These are phyloP conservation scores for Aspergillus texensis DNA, from an alignment of 2,329 filamentous ascomycete species.

Conservation along the genomic window DNA sequence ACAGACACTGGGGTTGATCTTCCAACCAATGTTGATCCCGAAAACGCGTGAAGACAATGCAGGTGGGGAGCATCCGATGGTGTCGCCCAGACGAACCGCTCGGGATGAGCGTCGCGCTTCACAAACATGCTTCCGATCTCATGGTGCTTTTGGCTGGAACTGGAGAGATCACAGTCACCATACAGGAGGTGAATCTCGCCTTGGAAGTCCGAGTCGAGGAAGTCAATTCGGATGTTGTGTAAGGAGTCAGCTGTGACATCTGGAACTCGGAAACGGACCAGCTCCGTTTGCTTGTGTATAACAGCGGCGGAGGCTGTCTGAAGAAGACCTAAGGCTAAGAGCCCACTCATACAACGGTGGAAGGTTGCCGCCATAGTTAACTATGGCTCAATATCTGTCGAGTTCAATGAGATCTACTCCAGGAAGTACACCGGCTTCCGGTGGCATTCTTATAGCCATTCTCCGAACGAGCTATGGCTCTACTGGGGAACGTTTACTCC, in stretches of 20 bases:
- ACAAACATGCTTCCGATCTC: constrained; percentile 46
- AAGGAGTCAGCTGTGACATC: constrained; percentile 43
- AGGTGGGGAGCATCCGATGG: constrained; percentile 32
- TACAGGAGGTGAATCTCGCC: constrained; percentile 50
- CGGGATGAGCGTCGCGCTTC: constrained; percentile 41
- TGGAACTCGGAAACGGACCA: constrained; percentile 34
- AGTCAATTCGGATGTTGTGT: constrained; percentile 54
- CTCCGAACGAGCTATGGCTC: not conserved
- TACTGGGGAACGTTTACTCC: not conserved
- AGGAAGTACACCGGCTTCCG: too few species aligned
- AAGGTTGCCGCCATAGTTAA: not conserved
- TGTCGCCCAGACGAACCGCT: constrained; percentile 47
- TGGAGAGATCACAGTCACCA: constrained; percentile 46
- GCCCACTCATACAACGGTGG: too few species aligned
- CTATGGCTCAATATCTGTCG: not conserved
- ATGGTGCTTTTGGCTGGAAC: constrained; percentile 44
- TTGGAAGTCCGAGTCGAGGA: constrained; percentile 42
- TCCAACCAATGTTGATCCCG: constrained; percentile 24
- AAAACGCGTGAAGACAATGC: constrained; percentile 41
- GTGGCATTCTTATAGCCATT: not conserved
- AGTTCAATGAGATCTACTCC: too few species aligned
- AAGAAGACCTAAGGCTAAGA: constrained; percentile 7
- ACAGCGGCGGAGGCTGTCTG: not conserved
- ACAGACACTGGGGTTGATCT: constrained; percentile 27
- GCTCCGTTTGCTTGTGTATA: constrained; percentile 3